Evolutionary conservation across 1,139 yeast genomes (phyloP), one percentile per base, ranked within the genome.

Genomic region (Kurtzmaniella quercitrusa): DNA sequence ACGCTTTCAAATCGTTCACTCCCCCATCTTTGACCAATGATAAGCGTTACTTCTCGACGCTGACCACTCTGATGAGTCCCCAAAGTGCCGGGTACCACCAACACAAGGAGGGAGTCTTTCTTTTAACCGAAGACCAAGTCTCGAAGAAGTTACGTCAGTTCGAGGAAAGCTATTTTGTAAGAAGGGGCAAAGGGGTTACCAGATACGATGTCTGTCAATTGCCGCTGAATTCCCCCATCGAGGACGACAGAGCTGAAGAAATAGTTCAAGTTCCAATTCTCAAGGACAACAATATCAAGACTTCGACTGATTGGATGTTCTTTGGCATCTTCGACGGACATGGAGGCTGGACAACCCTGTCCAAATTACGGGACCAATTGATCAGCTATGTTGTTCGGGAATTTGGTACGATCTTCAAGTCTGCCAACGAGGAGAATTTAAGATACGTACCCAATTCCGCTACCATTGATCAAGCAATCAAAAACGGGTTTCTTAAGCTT

Each of bases 241-340:
- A 93, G 63, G 98, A 93, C 60, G 96, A 88, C 57, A 78, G 95
- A 49, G 81, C 93, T 1, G 98, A 91, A 59, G 85, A 85, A 51
- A 81, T 90, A 38, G 84, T 91, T 11, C 90, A 88, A 48, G 89
- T 89, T 0, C 95, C 95, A 3, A 71, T 82, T 34, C 66, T 75
- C 46, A 80, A 78, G 54, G 75, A 68, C 44, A 76, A 76, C 54
- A 75, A 77, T 49, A 68, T 73, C 44, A 70, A 68, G 44, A 77
- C 80, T 2, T 73, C 78, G 39, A 77, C 94, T 1, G 97, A 91
- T 62, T 85, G 97, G 87, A 85, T 87, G 79, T 89, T 93, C 58
- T 94, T 95, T 77, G 96, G 98, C 2, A 80, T 94, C 0, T 93
- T 85, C 61, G 98, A 93, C 63, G 99, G 99, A 11, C 99, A 93